A percentile compares a stretch with the other conserved stretches of the same genome.
phyloP scores from a whole-genome alignment of 1,284 basidiomycete species.

The Ceratobasidium sp. region DNA sequence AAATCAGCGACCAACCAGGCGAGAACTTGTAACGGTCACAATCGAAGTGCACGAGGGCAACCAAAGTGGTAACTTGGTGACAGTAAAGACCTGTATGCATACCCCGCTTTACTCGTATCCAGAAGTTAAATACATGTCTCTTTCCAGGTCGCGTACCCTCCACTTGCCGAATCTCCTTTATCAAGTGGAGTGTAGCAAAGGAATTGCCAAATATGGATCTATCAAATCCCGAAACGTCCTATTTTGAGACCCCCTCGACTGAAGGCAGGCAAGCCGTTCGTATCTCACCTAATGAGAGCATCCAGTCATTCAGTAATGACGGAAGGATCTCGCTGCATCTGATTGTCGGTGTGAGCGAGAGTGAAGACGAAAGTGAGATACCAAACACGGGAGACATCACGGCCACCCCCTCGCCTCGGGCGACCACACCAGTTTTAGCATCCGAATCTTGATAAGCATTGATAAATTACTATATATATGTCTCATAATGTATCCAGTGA shows the following conservation, averaged over 20 bases:
- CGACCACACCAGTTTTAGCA: no score
- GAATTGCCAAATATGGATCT: not conserved
- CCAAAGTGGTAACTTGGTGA: not conserved
- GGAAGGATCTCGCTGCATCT: no score
- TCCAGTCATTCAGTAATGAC: no score
- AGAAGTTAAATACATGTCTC: not conserved
- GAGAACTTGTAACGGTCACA: not conserved
- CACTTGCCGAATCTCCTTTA: not conserved
- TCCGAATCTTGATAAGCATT: no score
- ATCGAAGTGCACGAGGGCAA: not conserved
- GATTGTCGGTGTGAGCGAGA: no score
- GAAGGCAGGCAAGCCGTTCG: not conserved
- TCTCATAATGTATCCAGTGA: no score
- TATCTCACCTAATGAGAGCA: no score
- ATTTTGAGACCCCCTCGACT: not conserved
- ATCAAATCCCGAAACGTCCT: not conserved
- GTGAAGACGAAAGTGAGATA: no score
- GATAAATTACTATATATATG: no score
- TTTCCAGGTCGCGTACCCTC: not conserved
- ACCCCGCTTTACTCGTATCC: not conserved
- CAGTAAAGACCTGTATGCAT: not conserved
- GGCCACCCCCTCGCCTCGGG: no score
- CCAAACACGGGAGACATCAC: no score
- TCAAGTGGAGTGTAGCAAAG: not conserved
- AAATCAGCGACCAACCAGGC: not conserved